Percentiles rank a stretch among this genome's conserved stretches.
phyloP scores from a whole-genome alignment of 768 basidiomycete species.

The Collybia mongolica region DNA sequence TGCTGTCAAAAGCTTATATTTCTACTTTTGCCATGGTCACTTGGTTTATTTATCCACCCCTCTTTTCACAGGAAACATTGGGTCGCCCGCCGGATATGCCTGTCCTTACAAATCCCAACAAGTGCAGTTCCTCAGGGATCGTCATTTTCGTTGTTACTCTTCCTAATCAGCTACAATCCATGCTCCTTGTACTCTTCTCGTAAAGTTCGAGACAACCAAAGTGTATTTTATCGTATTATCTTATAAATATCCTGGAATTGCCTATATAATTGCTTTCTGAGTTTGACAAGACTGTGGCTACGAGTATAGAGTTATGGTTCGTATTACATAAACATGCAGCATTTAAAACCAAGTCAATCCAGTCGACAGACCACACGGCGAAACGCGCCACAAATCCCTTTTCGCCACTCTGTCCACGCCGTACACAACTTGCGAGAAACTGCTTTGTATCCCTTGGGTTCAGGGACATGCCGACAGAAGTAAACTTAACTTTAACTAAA shows the following conservation, averaged over 20 bases:
- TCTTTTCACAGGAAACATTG: conserved; percentile 26
- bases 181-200: conserved; percentile 32
- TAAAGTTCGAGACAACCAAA: conserved; percentile 31
- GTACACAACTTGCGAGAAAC: too few relatives aligned
- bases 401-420: too few relatives aligned
- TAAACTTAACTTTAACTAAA: too few relatives aligned
- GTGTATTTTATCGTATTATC: conserved; percentile 38
- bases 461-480: too few relatives aligned
- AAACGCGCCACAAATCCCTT: too few relatives aligned
- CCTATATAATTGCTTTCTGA: too few relatives aligned
- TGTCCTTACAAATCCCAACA: conserved; percentile 12
- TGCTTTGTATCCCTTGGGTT: too few relatives aligned
- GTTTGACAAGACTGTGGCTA: too few relatives aligned
- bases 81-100: conserved; percentile 6
- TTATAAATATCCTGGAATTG: conserved; percentile 20
- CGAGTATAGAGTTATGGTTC: too few relatives aligned
- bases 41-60: conserved; percentile 44
- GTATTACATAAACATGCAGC: too few relatives aligned
- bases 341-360: too few relatives aligned
- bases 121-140: conserved; percentile 13
- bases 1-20: conserved; percentile 8
- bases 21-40: conserved; percentile 27
- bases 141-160: conserved; percentile 11
- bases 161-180: conserved; percentile 4
- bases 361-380: too few relatives aligned